Conservation (phyloP, 1,284 basidiomycete species). For the Exobasidium cylindrosporum region DNA sequence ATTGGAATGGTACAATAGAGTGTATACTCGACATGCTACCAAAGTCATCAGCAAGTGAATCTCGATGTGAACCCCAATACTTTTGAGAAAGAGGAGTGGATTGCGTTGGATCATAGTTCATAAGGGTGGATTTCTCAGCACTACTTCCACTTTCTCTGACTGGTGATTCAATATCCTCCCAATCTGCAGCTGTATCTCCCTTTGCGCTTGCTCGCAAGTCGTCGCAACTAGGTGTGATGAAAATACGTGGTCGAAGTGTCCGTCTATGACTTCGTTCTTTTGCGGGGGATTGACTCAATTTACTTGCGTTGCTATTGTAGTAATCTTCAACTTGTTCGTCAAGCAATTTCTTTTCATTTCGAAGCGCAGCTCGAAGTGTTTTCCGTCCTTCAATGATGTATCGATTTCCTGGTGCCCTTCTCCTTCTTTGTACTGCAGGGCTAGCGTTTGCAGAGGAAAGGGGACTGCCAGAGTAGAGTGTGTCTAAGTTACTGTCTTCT, state of each 20-base stretch:
- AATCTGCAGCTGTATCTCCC: conserved; percentile 25
- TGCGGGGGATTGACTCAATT: conserved; percentile 24
- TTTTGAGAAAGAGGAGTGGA: too few species aligned
- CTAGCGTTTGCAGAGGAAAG: conserved; percentile 2
- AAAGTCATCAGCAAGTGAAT: too few species aligned
- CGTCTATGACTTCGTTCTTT: neutral
- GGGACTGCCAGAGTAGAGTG: neutral
- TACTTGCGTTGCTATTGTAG: neutral
- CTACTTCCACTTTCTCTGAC: neutral
- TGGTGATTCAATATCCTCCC: neutral
- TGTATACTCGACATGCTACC: neutral
- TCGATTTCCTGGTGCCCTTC: conserved; percentile 39
- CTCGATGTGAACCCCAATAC: neutral
- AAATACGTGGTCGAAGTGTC: conserved; percentile 30
- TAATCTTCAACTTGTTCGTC: neutral
- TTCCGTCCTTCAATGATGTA: conserved; percentile 38
- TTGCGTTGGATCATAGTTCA: neutral
- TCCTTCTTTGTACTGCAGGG: neutral
- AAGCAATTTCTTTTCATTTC: neutral
- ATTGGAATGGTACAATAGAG: neutral
- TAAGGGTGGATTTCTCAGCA: neutral
- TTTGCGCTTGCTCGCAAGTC: conserved; percentile 32
- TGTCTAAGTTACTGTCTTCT: neutral
- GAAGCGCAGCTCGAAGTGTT: conserved; percentile 33
- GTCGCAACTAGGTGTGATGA: conserved; percentile 46